phyloP scores from a whole-genome alignment of 345 rosid species.

The Trapa bicornis region DNA sequence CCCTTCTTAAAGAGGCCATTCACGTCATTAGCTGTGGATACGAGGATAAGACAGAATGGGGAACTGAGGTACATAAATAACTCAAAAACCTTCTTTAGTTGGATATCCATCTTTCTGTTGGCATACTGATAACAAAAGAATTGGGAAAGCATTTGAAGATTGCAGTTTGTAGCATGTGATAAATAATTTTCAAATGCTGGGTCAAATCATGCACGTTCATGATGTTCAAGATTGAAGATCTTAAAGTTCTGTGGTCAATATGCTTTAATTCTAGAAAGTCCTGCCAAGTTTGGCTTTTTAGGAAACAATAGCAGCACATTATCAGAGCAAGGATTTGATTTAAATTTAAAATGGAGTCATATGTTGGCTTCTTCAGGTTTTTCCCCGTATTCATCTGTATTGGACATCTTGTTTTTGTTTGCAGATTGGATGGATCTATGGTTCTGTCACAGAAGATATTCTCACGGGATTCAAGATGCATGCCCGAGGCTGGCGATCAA shows the following conservation, averaged over 20 bases:
- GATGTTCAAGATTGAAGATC: background rate
- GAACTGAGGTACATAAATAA: constrained; percentile 42
- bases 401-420: constrained; percentile 5
- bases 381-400: background rate
- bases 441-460: constrained; percentile 90
- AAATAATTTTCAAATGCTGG: background rate
- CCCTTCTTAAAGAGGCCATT: constrained; percentile 83
- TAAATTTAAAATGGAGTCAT: too few species aligned
- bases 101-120: background rate
- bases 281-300: background rate
- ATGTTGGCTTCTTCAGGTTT: too few species aligned
- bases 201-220: background rate
- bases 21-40: constrained; percentile 95
- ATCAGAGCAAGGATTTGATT: background rate
- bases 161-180: background rate
- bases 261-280: too few species aligned
- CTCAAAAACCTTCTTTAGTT: background rate
- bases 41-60: constrained; percentile 90
- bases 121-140: background rate
- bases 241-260: too few species aligned
- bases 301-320: background rate
- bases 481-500: constrained; percentile 88
- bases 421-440: constrained; percentile 96
- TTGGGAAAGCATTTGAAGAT: background rate
- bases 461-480: constrained; percentile 68